phyloP scores from a whole-genome alignment of 2,329 filamentous ascomycete species.

The Verticillium zaregamsianum region DNA sequence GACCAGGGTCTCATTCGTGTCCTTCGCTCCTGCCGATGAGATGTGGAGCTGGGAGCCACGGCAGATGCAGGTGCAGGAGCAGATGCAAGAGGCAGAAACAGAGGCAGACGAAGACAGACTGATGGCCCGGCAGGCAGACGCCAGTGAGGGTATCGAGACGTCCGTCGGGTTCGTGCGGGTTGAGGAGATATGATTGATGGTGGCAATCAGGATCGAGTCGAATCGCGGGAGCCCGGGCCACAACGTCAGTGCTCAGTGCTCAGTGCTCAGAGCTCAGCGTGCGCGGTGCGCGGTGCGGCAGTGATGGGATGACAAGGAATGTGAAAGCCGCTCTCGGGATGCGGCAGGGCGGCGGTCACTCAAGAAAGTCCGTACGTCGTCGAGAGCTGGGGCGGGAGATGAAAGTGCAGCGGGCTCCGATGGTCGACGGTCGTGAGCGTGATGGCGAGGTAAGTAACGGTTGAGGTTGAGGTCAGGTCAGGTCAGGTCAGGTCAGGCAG shows the following conservation, averaged over 20 bases:
- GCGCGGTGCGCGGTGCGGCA: neutral
- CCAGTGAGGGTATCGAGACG: no score
- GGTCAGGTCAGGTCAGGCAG: neutral
- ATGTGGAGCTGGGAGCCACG: slow-evolving; percentile 8
- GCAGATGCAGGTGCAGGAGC: slow-evolving; percentile 12
- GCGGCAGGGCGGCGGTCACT: slow-evolving; percentile 1
- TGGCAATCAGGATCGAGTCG: neutral
- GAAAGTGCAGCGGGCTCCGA: neutral
- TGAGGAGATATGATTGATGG: neutral
- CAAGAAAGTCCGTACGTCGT: neutral
- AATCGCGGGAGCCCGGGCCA: neutral
- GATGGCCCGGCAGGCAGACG: no score
- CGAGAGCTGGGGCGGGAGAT: neutral
- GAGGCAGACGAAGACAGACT: neutral
- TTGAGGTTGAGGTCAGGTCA: neutral
- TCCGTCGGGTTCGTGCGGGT: neutral
- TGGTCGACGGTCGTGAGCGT: neutral
- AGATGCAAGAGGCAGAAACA: neutral
- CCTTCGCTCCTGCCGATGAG: slow-evolving; percentile 16
- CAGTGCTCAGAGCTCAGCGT: neutral
- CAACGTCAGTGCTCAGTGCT: neutral
- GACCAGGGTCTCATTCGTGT: slow-evolving; percentile 36
- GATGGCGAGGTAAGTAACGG: neutral
- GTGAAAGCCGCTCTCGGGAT: neutral
- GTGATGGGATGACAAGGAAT: neutral